These are phyloP conservation scores for Pseudomassariella vexata DNA, from an alignment of 2,329 filamentous ascomycete genomes.

Conservation along the genomic window DNA sequence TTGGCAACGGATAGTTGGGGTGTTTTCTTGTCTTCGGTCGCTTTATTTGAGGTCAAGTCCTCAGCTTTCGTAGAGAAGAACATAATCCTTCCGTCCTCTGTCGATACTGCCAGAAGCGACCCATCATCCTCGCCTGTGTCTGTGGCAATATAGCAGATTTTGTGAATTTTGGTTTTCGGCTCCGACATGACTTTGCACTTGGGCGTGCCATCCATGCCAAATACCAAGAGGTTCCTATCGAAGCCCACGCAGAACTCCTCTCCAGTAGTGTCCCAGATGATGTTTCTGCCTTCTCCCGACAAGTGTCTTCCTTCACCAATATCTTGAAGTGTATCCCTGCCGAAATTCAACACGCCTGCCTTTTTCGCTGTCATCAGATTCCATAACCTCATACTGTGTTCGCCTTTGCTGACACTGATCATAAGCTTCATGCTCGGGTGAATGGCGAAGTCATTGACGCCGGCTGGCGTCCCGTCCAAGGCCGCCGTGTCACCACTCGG, in stretches of 20 bases:
- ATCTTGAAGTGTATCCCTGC: constrained; percentile 63
- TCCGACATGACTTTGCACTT: constrained; percentile 66
- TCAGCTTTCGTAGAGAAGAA: constrained; percentile 67
- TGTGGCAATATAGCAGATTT: constrained; percentile 64
- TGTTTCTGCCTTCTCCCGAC: constrained; percentile 74
- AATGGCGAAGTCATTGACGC: constrained; percentile 90
- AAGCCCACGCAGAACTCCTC: constrained; percentile 87
- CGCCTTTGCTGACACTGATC: constrained; percentile 85
- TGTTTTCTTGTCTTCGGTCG: constrained; percentile 34
- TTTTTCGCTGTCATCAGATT: constrained; percentile 96
- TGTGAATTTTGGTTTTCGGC: constrained; percentile 73
- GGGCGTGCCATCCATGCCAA: constrained; percentile 81
- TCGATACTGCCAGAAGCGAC: constrained; percentile 68
- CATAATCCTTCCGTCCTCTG: constrained; percentile 82
- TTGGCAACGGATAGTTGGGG: constrained; percentile 50
- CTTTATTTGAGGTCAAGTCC: constrained; percentile 32
- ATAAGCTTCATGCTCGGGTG: constrained; percentile 96
- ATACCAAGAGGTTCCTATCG: constrained; percentile 77
- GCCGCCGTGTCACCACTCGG: constrained; percentile 88
- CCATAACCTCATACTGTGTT: constrained; percentile 90
- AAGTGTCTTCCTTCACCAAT: constrained; percentile 72
- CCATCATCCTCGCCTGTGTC: constrained; percentile 43
- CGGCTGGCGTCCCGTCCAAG: constrained; percentile 73
- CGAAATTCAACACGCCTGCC: constrained; percentile 81
- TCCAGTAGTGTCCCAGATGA: constrained; percentile 69